Percentiles rank a stretch among this genome's conserved stretches.
These are phyloP conservation scores for Metschnikowia noctiluminum DNA, from an alignment of 805 yeast species.

Conservation along the genomic window DNA sequence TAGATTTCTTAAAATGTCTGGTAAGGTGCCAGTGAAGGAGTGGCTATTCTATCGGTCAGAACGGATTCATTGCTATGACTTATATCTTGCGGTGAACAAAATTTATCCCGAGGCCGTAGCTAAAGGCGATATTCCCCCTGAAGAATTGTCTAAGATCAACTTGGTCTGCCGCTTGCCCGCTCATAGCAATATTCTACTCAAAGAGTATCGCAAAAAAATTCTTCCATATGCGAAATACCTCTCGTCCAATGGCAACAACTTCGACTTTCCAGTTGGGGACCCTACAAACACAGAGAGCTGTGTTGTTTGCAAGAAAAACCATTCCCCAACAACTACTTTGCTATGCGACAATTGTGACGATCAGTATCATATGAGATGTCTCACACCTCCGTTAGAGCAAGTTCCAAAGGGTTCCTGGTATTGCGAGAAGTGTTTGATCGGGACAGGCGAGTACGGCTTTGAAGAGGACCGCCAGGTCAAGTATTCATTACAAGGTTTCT, in stretches of 20 bases:
- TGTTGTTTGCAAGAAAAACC: constrained; percentile 45
- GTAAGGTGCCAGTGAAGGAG: constrained; percentile 21
- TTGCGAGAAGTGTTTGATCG: constrained; percentile 80
- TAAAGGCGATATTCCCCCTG: constrained; percentile 14
- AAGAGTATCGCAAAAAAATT: constrained; percentile 25
- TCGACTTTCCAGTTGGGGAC: constrained; percentile 33
- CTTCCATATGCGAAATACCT: constrained; percentile 34
- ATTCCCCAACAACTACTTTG: constrained; percentile 46
- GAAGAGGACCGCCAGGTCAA: constrained; percentile 56
- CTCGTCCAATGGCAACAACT: constrained; percentile 22
- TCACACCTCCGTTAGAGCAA: constrained; percentile 50
- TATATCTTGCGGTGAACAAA: constrained; percentile 32
- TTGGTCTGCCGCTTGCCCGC: constrained; percentile 21
- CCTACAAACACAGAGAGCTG: constrained; percentile 34
- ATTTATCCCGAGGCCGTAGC: constrained; percentile 5
- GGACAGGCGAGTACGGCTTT: constrained; percentile 86
- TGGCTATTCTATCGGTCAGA: constrained; percentile 19
- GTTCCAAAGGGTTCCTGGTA: constrained; percentile 69
- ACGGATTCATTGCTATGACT: constrained; percentile 36
- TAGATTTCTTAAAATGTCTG: constrained; percentile 51
- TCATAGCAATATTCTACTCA: constrained; percentile 17
- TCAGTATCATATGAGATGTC: constrained; percentile 64
- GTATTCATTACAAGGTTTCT: constrained; percentile 61
- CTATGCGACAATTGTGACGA: constrained; percentile 75
- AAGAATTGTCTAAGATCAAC: constrained; percentile 25